Conservation (phyloP, 306 rosid genomes). For the Prunus armeniaca region DNA sequence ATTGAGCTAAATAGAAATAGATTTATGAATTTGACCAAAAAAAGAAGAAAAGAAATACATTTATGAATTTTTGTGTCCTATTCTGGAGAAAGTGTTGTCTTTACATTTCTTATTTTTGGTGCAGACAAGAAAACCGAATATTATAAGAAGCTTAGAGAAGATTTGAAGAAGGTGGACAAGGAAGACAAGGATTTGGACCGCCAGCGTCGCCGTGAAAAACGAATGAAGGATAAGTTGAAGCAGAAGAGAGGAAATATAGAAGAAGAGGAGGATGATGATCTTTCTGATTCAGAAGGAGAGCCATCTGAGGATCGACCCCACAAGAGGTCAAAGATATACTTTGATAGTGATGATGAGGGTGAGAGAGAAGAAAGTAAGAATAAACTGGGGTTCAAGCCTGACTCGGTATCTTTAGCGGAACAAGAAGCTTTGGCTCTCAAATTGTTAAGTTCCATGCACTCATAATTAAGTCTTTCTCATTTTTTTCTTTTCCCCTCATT, state of each 20-base stretch:
- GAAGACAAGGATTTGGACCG: slow-evolving; percentile 70
- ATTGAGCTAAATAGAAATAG: background rate
- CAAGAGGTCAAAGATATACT: slow-evolving; percentile 56
- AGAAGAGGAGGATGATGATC: slow-evolving; percentile 29
- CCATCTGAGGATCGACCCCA: slow-evolving; percentile 25
- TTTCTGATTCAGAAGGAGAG: slow-evolving; percentile 55
- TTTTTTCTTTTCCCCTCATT: background rate
- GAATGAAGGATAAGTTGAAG: slow-evolving; percentile 67
- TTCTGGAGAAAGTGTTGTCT: background rate
- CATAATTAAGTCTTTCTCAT: slow-evolving; percentile 6
- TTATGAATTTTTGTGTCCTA: background rate
- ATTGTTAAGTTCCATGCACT: slow-evolving; percentile 62
- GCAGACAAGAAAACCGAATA: slow-evolving; percentile 66
- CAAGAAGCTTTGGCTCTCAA: slow-evolving; percentile 87
- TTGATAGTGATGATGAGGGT: slow-evolving; percentile 56
- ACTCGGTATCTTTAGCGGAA: slow-evolving; percentile 45
- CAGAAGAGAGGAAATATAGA: slow-evolving; percentile 47
- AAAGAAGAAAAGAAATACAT: too few relatives aligned
- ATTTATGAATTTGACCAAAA: background rate
- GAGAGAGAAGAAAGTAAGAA: slow-evolving; percentile 35
- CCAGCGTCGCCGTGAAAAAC: slow-evolving; percentile 63
- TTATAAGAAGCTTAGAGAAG: slow-evolving; percentile 74
- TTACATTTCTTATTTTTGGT: slow-evolving; percentile 2
- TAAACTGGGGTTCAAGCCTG: slow-evolving; percentile 17
- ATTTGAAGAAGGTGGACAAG: slow-evolving; percentile 67